phyloP scores from a whole-genome alignment of 2,329 filamentous ascomycete species.

The Akanthomyces uredinophilus region DNA sequence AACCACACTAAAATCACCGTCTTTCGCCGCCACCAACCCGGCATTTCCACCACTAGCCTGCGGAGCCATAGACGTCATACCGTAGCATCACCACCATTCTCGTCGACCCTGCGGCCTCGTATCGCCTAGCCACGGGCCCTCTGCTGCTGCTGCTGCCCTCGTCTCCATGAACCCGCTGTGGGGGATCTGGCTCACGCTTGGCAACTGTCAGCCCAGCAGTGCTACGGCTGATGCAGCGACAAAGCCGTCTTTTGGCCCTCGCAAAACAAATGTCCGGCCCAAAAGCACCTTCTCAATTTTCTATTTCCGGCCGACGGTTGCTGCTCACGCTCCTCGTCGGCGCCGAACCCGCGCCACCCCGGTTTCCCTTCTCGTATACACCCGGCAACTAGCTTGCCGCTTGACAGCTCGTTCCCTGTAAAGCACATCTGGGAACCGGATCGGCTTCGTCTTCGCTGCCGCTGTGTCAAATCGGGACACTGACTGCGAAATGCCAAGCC shows the following conservation, averaged over 20 bases:
- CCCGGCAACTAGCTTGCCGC: not conserved
- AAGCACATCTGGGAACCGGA: not conserved
- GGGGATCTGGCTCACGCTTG: not conserved
- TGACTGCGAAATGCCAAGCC: not conserved
- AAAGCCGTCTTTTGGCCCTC: no score
- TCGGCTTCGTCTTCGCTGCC: not conserved
- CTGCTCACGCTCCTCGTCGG: not conserved
- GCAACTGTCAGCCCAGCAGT: not conserved
- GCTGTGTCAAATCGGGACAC: not conserved
- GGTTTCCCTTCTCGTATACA: not conserved
- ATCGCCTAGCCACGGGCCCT: conserved; percentile 2
- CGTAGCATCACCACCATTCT: conserved; percentile 6
- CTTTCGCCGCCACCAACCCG: not conserved
- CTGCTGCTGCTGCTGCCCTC: not conserved
- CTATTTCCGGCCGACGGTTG: not conserved
- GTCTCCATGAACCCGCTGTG: not conserved
- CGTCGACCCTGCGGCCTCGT: conserved; percentile 1
- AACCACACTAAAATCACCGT: not conserved
- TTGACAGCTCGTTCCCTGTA: not conserved
- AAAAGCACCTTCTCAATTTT: not conserved
- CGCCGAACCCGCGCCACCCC: not conserved
- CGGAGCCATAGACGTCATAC: conserved; percentile 11
- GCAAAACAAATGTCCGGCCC: not conserved
- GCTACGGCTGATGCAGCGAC: not conserved
- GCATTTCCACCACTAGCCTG: not conserved